Evolutionary conservation across 352 stramenopile species (phyloP), one percentile per base, ranked within the genome.

Genomic region (Pythium sukuiense): DNA sequence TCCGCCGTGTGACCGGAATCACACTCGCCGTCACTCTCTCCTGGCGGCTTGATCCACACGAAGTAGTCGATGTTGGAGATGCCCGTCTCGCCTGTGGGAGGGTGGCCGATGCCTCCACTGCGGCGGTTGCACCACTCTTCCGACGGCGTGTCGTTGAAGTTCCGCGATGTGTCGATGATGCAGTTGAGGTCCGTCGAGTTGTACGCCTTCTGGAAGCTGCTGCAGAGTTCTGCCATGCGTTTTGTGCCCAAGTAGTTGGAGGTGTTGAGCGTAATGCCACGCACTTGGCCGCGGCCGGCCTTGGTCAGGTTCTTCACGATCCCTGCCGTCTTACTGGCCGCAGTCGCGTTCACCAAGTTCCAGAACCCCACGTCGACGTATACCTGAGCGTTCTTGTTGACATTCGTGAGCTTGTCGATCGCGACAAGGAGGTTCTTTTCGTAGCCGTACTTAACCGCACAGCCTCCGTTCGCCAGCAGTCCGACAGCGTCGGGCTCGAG

Each of bases 91-190:
- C 65, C 74, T 1, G 81, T 88, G 1, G 84, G 84, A 20, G 76
- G 72, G 6, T 74, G 58, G n/a, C 84, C 82, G 16, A 93, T 81
- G 9, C 73, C 84, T 0, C 76, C 80, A 11, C 71, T 75, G 27
- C 77, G 77, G 56, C 80, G 73, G 59, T 93, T 93, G 73, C 85
- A 93, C 85, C 85, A 93, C 55, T 91, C 85, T 49, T 62, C 71
- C 27, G 69, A 65, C 1, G 71, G 70, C 39, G 63, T 20, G 1
- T 67, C 73, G 33, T 81, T 83, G 65, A 81, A 80, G 54, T 93
- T 91, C 11, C 85, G 77, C 0, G 80, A 89, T 0, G 85, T 90
- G 64, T 93, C 85, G 12, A 89, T 56, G 35, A 90, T 72, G 60
- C 85, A 93, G 59, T 80, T 13, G 1, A 43, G 5, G 11, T 43